phyloP scores from a whole-genome alignment of 208 protist species.

The Entamoeba dispar region DNA sequence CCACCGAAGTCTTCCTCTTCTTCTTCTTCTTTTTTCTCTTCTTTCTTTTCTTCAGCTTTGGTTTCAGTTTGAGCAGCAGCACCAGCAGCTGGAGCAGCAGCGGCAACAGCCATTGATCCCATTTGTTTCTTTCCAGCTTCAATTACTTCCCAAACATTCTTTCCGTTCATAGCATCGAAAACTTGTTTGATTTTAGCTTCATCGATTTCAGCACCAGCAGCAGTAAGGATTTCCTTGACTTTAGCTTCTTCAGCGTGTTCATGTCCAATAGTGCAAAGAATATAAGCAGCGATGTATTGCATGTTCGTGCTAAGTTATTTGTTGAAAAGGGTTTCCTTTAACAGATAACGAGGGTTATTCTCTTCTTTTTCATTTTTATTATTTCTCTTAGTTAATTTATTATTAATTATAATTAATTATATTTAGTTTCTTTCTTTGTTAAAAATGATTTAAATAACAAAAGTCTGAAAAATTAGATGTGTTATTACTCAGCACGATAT shows the following conservation, averaged over 20 bases:
- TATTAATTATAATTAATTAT: too few species aligned
- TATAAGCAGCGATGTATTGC: background rate
- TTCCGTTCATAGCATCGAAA: background rate
- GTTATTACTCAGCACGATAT: background rate
- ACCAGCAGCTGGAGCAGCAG: background rate
- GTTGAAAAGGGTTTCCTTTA: too few species aligned
- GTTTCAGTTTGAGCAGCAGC: background rate
- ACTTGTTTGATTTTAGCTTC: background rate
- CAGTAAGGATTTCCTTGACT: background rate
- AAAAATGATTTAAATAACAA: too few species aligned
- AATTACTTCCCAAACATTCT: background rate
- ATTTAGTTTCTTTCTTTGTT: too few species aligned
- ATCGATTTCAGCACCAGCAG: background rate
- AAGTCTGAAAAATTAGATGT: background rate
- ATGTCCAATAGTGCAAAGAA: background rate
- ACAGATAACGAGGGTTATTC: too few species aligned
- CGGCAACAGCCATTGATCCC: background rate
- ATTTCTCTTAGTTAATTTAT: too few species aligned
- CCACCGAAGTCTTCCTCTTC: background rate
- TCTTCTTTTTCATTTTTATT: too few species aligned
- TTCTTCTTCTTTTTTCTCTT: background rate
- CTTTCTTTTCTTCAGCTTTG: background rate
- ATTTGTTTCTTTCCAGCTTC: background rate
- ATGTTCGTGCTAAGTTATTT: background rate
- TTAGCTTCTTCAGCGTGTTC: background rate